Conservation (phyloP, 768 basidiomycete species). For the Boletus edulis region DNA sequence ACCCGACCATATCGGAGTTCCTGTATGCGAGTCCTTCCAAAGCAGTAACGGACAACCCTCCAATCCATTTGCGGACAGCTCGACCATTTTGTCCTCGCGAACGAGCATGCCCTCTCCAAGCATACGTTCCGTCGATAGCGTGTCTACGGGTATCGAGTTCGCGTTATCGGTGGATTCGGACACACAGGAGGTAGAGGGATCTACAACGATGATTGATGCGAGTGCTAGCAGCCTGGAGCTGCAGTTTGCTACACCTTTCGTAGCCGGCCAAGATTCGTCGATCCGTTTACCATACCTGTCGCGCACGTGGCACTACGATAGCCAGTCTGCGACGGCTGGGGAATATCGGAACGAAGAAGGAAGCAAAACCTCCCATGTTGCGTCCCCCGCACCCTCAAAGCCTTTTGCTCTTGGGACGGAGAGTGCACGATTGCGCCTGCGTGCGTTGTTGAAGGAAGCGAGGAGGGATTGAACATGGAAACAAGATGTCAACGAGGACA, state of each 20-base stretch:
- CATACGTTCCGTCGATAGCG: constrained; percentile 3
- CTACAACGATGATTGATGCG: not conserved
- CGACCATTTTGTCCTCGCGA: constrained; percentile 7
- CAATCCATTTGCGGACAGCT: constrained; percentile 18
- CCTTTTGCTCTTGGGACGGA: constrained; percentile 6
- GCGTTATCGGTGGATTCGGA: not conserved
- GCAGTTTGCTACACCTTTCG: constrained; percentile 12
- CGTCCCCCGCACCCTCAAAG: not conserved
- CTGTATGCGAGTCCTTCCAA: constrained; percentile 8
- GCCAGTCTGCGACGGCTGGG: not conserved
- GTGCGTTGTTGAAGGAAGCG: constrained; percentile 18
- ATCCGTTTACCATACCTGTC: constrained; percentile 7
- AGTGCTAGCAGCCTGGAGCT: constrained; percentile 22
- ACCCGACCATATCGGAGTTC: no score
- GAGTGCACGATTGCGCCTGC: constrained; percentile 11
- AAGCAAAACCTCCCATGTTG: not conserved
- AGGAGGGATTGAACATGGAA: not conserved
- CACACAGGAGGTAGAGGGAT: not conserved
- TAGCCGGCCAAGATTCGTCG: not conserved
- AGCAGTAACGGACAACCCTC: constrained; percentile 7
- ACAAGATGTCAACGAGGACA: no score
- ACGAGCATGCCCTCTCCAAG: constrained; percentile 5
- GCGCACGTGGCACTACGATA: constrained; percentile 19
- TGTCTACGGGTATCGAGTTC: constrained; percentile 7
- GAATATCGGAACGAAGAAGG: not conserved